Conservation (phyloP, 306 rosid species). For the Quercus berberidifolia region DNA sequence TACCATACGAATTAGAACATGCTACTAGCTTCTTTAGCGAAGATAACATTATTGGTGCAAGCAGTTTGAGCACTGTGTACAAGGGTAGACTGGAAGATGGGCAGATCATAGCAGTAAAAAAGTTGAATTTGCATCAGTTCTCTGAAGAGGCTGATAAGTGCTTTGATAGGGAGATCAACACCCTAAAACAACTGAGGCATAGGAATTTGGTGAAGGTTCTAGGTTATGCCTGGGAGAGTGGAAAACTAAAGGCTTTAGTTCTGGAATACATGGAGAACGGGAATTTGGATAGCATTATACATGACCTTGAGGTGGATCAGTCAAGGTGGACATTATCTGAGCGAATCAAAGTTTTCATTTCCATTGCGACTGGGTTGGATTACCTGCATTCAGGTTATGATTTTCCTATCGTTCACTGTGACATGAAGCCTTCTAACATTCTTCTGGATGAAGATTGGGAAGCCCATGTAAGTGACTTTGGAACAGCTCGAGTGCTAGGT, state of each 20-base stretch:
- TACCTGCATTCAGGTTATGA: conserved; percentile 76
- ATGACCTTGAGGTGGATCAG: conserved; percentile 33
- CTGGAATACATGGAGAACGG: conserved; percentile 77
- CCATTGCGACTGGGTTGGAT: conserved; percentile 73
- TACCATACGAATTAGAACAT: conserved; percentile 49
- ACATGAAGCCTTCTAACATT: conserved; percentile 84
- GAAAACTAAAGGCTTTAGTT: conserved; percentile 76
- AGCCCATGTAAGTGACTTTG: conserved; percentile 92
- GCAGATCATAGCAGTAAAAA: conserved; percentile 58
- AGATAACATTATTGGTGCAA: conserved; percentile 58
- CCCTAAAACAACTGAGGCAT: conserved; percentile 70
- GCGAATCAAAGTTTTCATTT: conserved; percentile 46
- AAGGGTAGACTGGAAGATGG: conserved; percentile 61
- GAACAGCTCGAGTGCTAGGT: conserved; percentile 83
- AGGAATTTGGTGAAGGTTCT: conserved; percentile 81
- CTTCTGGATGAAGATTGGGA: conserved; percentile 69
- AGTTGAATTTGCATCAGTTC: conserved; percentile 63
- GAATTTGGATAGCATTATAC: conserved; percentile 71
- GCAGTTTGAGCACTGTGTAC: conserved; percentile 82
- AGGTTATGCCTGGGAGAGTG: conserved; percentile 89
- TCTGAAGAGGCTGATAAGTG: conserved; percentile 56
- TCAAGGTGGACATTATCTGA: conserved; percentile 59
- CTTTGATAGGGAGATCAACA: conserved; percentile 66
- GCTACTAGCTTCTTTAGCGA: conserved; percentile 59
- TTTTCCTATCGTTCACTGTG: conserved; percentile 80